Percentiles rank a stretch among this genome's conserved stretches.
Conservation (phyloP, 202 grass and related monocot species). For the Musa balbisiana region DNA sequence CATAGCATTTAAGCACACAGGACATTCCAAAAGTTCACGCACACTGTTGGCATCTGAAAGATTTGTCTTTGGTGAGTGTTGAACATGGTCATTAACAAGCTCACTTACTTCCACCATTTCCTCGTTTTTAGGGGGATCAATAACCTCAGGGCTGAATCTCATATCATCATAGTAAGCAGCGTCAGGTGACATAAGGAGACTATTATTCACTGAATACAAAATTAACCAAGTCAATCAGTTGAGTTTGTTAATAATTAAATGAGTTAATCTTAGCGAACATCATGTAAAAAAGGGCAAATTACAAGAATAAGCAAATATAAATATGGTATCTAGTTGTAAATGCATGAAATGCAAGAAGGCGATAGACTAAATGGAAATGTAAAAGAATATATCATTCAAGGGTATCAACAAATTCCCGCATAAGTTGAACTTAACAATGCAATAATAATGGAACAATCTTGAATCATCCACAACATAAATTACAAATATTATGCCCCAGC, state of each 20-base stretch:
- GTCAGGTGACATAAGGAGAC: slow-evolving; percentile 45
- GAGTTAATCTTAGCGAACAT: too few relatives aligned
- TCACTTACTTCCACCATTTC: slow-evolving; percentile 63
- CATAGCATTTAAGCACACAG: slow-evolving; percentile 92
- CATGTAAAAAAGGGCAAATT: too few relatives aligned
- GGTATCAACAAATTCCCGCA: too few relatives aligned
- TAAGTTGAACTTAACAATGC: too few relatives aligned
- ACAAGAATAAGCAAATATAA: too few relatives aligned
- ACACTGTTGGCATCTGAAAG: slow-evolving; percentile 62
- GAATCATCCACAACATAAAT: too few relatives aligned
- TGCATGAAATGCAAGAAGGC: too few relatives aligned
- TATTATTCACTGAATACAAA: not conserved
- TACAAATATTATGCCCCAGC: too few relatives aligned
- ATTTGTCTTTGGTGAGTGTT: slow-evolving; percentile 70
- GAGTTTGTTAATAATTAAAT: not conserved
- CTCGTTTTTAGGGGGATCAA: slow-evolving; percentile 67
- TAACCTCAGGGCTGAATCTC: not conserved
- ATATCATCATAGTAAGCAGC: slow-evolving; percentile 23
- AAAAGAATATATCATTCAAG: too few relatives aligned
- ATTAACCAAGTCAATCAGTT: not conserved
- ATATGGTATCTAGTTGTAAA: too few relatives aligned
- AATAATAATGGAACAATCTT: too few relatives aligned
- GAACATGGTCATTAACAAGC: slow-evolving; percentile 52
- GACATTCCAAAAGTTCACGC: slow-evolving; percentile 83
- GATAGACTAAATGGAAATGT: too few relatives aligned